phyloP scores from a whole-genome alignment of 1,139 yeast species.

The Candida tetrigidarum region DNA sequence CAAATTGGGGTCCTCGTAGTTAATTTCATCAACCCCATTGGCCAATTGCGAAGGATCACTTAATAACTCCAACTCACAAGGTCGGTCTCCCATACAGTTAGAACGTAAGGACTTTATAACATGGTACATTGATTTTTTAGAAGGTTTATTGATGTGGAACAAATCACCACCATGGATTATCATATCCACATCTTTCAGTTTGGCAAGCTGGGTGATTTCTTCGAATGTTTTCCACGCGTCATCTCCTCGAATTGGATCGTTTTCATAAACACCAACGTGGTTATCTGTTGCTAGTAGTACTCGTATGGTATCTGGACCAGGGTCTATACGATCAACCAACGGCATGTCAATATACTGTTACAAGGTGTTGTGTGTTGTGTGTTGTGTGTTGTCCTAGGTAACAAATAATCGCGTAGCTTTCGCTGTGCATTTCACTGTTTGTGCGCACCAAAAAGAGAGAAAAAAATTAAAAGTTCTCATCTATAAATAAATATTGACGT shows the following conservation, averaged over 20 bases:
- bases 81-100: constrained; percentile 83
- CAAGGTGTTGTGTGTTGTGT: background rate
- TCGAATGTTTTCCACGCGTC: constrained; percentile 89
- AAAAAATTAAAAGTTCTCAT: no score
- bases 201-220: constrained; percentile 80
- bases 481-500: no score
- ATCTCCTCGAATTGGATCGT: constrained; percentile 87
- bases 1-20: constrained; percentile 88
- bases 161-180: constrained; percentile 91
- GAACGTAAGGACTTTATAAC: constrained; percentile 75
- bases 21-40: constrained; percentile 67
- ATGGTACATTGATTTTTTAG: constrained; percentile 83
- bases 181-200: constrained; percentile 79
- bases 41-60: constrained; percentile 74
- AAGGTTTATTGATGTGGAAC: constrained; percentile 88
- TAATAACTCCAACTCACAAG: constrained; percentile 82
- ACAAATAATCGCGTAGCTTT: no score
- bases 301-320: constrained; percentile 67
- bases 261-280: constrained; percentile 93
- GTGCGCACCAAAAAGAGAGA: no score
- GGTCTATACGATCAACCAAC: constrained; percentile 36
- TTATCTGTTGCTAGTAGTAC: constrained; percentile 91
- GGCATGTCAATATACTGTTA: constrained; percentile 33
- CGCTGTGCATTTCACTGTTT: no score
- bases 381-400: no score